Evolutionary conservation across 345 rosid species (phyloP), one percentile per base, ranked within the genome.

Genomic region (Citrus sinensis): DNA sequence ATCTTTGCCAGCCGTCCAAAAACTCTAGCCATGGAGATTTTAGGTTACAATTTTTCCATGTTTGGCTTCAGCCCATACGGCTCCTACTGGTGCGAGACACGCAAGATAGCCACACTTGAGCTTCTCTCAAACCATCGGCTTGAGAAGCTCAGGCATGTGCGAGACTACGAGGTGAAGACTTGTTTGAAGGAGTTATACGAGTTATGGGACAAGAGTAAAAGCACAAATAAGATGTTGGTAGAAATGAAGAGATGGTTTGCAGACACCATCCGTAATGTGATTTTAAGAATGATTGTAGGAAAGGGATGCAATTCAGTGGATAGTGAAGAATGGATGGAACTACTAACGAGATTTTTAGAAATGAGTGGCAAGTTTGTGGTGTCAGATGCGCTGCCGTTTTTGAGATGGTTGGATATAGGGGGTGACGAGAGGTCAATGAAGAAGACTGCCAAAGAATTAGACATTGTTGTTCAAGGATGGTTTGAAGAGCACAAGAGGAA

Each of bases 401-500:
- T 83, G 58, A 73, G 87, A 35, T 82, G 79, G 82, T 5, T 85
- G 35, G 88, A 87, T 42, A 42, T 87, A 9, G 88, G 83, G 7
- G 87, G 82, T 13, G 49, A 69, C 7, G 86, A 81, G 78, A 83
- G 49, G 76, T 60, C 51, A 13, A 83, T 83, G 88, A 83, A 74
- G 66, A 80, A 59, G 80, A 73, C 61, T 0, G 79, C 79, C 6
- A 70, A 71, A 27, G 79, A 80, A 4, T 7, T 88, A 7, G 87
- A 88, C 39, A 11, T 1, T 35, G 51, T 75, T 14, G 74, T 51
- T 42, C 73, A 77, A 24, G 59, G 27, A 63, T 88, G 89, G 87
- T 72, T 88, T 35, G 68, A 84, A 4, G 86, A 86, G 80, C 90
- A 84, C 70, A 85, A 79, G 78, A 55, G 76, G n/a, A 86, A 71